Evolutionary conservation across 2,329 filamentous ascomycete genomes (phyloP).

Genomic region (Neonectria coccinea): DNA sequence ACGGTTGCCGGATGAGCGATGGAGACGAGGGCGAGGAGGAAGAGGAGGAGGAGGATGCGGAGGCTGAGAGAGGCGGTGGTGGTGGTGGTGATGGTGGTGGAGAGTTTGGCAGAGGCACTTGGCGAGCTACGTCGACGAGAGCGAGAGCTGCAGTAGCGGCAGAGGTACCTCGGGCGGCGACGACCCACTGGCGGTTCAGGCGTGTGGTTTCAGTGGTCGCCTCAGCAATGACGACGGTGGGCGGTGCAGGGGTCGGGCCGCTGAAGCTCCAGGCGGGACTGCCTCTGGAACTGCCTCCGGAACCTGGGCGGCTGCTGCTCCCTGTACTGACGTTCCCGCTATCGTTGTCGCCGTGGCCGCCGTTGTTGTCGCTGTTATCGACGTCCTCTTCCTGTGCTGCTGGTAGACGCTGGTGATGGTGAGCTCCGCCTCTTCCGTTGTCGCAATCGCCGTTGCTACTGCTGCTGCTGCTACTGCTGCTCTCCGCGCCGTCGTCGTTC

Average conservation of each 20-base stretch:
- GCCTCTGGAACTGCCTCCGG: constrained; percentile 19
- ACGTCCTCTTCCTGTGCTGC: background rate
- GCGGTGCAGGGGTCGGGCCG: constrained; percentile 39
- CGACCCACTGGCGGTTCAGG: constrained; percentile 15
- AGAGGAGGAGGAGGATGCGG: constrained; percentile 47
- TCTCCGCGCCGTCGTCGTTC: constrained; percentile 45
- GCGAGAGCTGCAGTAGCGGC: constrained; percentile 36
- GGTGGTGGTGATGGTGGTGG: constrained; percentile 53
- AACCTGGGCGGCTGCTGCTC: constrained; percentile 26
- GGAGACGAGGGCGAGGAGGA: constrained; percentile 49
- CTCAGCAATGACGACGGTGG: constrained; percentile 32
- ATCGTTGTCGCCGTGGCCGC: constrained; percentile 1
- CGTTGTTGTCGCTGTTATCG: background rate
- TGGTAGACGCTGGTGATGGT: background rate
- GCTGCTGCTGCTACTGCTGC: constrained; percentile 15
- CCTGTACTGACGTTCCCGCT: constrained; percentile 19
- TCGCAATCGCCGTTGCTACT: constrained; percentile 22
- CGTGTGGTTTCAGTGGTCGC: constrained; percentile 40
- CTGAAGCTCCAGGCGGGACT: constrained; percentile 30
- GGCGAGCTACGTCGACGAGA: constrained; percentile 52
- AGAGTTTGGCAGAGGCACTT: constrained; percentile 57
- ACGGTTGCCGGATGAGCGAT: constrained; percentile 47
- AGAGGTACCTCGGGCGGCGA: constrained; percentile 10
- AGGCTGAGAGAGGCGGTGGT: constrained; percentile 49
- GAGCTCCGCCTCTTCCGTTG: background rate